phyloP scores from a whole-genome alignment of 352 stramenopile species.

The Aphanomyces euteiches region DNA sequence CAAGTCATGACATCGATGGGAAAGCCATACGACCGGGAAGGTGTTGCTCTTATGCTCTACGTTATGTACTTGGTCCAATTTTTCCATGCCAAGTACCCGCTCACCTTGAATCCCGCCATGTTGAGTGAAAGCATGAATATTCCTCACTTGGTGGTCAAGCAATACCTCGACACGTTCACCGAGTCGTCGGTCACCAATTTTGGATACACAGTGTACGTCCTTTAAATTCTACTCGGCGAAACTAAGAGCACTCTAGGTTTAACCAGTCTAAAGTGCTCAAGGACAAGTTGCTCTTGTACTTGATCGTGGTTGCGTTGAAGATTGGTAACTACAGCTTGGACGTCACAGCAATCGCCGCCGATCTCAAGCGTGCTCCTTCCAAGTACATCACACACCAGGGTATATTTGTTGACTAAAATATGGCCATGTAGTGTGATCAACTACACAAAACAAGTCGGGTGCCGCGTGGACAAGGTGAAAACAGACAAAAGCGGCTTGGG shows the following conservation, averaged over 20 bases:
- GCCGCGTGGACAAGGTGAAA: conserved; percentile 64
- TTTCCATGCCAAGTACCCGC: conserved; percentile 53
- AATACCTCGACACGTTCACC: conserved; percentile 67
- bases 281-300: conserved; percentile 74
- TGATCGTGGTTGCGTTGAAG: conserved; percentile 71
- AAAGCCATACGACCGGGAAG: conserved; percentile 65
- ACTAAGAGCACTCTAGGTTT: conserved; percentile 36
- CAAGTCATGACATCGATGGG: conserved; percentile 64
- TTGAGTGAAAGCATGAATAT: conserved; percentile 76
- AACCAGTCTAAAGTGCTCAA: conserved; percentile 72
- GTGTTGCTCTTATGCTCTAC: conserved; percentile 69
- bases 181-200: conserved; percentile 52
- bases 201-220: conserved; percentile 42
- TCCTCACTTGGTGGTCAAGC: conserved; percentile 61
- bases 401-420: conserved; percentile 11
- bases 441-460: conserved; percentile 74
- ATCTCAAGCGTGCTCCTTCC: conserved; percentile 58
- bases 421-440: conserved; percentile 8
- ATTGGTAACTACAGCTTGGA: conserved; percentile 73
- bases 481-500: conserved; percentile 56
- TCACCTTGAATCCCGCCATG: conserved; percentile 35
- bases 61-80: conserved; percentile 67
- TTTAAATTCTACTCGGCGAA: neutral
- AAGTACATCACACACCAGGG: conserved; percentile 34
- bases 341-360: conserved; percentile 56